Evolutionary conservation across 345 rosid species (phyloP), one percentile per base, ranked within the genome.

Genomic region (Raphanus sativus): DNA sequence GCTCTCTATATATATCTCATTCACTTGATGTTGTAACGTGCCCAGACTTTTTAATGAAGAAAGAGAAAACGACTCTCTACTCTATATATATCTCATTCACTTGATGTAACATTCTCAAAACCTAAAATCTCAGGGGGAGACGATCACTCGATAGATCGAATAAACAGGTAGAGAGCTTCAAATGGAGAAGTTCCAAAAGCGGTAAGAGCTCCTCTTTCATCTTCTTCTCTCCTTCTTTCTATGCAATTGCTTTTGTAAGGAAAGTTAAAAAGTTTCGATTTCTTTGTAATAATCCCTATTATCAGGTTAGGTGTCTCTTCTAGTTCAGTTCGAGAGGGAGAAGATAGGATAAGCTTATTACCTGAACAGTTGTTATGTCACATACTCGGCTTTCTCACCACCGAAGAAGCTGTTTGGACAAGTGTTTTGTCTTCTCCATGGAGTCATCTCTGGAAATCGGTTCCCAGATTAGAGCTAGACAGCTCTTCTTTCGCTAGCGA

Each of bases 351-450:
- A 56, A 69, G 64, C 64, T 0, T 4, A 33, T 69, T 69, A 3
- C 70, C 70, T 34, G 77, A 74, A 33, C 4, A 54, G 3, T 34
- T 74, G 56, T 5, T 54, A 6, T 74, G 40, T 6, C 71, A 65
- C 29, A 74, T 69, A 30, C 73, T 54, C 7, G 11, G 71, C 40
- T 74, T 65, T 74, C 62, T 69, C 0, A 30, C 30, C 0, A 69
- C 62, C 10, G 30, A 54, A 0, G 1, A 32, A 32, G 29, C 48
- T 17, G 48, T 17, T 52, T 10, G 50, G 45, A 32, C 77, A 28
- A 65, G 77, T 56, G 71, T 16, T 36, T 15, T 74, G 71, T 74
- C 77, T 2, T 74, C 77, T 5, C 3, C 17, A 12, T 54, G 52
- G 52, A 69, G 73, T 21, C 4, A 33, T 56, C 8, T 69, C 28